Evolutionary conservation across 2,329 filamentous ascomycete genomes (phyloP).

Genomic region (Fusarium compactum): DNA sequence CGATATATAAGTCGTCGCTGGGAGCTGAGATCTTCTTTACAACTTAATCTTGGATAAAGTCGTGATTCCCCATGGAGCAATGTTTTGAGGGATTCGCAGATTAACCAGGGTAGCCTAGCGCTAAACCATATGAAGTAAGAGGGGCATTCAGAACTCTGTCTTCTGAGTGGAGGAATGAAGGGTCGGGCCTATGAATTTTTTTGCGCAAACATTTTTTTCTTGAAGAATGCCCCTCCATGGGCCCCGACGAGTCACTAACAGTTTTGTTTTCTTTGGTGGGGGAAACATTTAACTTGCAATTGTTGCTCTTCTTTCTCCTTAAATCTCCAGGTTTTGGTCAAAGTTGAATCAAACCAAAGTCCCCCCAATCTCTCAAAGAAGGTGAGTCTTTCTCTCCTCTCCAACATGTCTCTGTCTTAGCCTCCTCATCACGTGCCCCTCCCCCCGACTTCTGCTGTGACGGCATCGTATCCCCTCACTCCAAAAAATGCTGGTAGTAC

Average conservation of each 20-base stretch:
- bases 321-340: constrained; percentile 29
- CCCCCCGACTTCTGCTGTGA: constrained; percentile 11
- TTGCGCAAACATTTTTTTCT: constrained; percentile 41
- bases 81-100: constrained; percentile 2
- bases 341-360: constrained; percentile 19
- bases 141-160: constrained; percentile 44
- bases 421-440: constrained; percentile 21
- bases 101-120: neutral
- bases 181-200: constrained; percentile 40
- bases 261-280: constrained; percentile 41
- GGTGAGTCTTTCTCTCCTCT: constrained; percentile 25
- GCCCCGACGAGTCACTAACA: constrained; percentile 6
- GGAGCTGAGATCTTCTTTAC: neutral
- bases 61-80: constrained; percentile 4
- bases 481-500: constrained; percentile 19
- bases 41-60: neutral
- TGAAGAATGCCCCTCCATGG: constrained; percentile 43
- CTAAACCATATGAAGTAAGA: constrained; percentile 51
- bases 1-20: neutral
- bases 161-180: constrained; percentile 41
- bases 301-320: constrained; percentile 31
- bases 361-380: constrained; percentile 1
- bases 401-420: constrained; percentile 5
- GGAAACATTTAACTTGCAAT: constrained; percentile 20
- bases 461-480: constrained; percentile 14